Evolutionary conservation across 2,329 filamentous ascomycete genomes (phyloP).

Genomic region (Cordyceps pruinosa): DNA sequence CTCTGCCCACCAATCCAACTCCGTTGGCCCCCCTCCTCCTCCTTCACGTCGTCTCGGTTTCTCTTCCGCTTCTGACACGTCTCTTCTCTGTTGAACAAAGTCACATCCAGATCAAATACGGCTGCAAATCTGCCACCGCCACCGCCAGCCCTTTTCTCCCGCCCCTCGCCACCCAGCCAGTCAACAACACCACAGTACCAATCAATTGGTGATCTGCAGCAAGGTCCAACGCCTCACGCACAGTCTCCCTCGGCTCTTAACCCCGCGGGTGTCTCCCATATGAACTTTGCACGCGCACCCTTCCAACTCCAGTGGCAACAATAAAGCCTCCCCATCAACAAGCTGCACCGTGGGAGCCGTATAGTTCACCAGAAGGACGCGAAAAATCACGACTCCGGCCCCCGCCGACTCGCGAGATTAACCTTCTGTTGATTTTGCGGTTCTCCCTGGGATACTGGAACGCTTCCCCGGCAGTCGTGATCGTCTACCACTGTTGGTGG

Average conservation of each 20-base stretch:
- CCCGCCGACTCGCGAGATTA: neutral
- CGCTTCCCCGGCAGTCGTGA: neutral
- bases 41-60: slow-evolving; percentile 1
- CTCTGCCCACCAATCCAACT: slow-evolving; percentile 4
- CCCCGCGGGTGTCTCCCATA: neutral
- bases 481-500: neutral
- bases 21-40: slow-evolving; percentile 4
- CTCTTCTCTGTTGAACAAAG: neutral
- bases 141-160: neutral
- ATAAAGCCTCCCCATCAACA: neutral
- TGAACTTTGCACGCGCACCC: neutral
- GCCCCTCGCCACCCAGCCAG: neutral
- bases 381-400: neutral
- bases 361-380: neutral
- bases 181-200: neutral
- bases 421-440: neutral
- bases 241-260: neutral
- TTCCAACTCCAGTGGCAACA: neutral
- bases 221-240: neutral
- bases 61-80: slow-evolving; percentile 1
- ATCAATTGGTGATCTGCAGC: neutral
- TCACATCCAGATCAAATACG: neutral
- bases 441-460: neutral
- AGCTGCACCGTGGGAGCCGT: neutral
- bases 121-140: neutral